Conservation (phyloP, 2,329 filamentous ascomycete genomes). For the Hypocreales sp. region DNA sequence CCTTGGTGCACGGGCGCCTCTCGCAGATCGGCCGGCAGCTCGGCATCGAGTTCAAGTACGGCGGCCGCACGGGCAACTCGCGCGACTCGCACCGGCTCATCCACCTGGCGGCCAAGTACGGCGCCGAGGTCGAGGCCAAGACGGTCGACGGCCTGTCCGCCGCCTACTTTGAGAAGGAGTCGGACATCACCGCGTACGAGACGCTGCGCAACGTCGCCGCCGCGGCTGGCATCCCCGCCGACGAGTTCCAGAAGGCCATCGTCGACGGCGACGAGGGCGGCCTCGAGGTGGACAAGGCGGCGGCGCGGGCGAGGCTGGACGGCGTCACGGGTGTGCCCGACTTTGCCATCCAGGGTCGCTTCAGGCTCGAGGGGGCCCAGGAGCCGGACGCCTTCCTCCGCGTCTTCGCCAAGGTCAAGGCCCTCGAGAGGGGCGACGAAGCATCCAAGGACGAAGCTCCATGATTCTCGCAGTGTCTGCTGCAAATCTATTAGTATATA, state of each 20-base stretch:
- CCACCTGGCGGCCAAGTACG: slow-evolving; percentile 31
- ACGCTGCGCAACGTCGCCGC: slow-evolving; percentile 20
- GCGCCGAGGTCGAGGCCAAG: slow-evolving; percentile 35
- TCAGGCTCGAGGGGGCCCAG: slow-evolving; percentile 54
- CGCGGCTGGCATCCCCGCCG: slow-evolving; percentile 29
- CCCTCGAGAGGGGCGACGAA: slow-evolving; percentile 6
- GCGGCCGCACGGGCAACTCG: slow-evolving; percentile 28
- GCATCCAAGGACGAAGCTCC: background rate
- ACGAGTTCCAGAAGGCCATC: slow-evolving; percentile 19
- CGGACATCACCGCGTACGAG: slow-evolving; percentile 24
- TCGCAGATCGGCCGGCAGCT: slow-evolving; percentile 13
- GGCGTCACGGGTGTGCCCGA: slow-evolving; percentile 53
- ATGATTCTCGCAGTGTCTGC: background rate
- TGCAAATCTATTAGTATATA: background rate
- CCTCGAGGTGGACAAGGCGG: slow-evolving; percentile 15
- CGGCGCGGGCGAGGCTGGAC: slow-evolving; percentile 10
- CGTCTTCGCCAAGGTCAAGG: slow-evolving; percentile 44
- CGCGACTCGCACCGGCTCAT: slow-evolving; percentile 40
- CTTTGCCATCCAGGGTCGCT: slow-evolving; percentile 54
- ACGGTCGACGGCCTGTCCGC: slow-evolving; percentile 30
- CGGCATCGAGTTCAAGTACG: slow-evolving; percentile 34
- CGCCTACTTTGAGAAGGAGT: slow-evolving; percentile 25
- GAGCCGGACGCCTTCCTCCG: slow-evolving; percentile 47
- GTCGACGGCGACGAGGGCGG: slow-evolving; percentile 33
- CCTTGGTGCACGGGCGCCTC: slow-evolving; percentile 16